phyloP scores from a whole-genome alignment of 805 yeast species.

The Saccharomyces eubayanus region DNA sequence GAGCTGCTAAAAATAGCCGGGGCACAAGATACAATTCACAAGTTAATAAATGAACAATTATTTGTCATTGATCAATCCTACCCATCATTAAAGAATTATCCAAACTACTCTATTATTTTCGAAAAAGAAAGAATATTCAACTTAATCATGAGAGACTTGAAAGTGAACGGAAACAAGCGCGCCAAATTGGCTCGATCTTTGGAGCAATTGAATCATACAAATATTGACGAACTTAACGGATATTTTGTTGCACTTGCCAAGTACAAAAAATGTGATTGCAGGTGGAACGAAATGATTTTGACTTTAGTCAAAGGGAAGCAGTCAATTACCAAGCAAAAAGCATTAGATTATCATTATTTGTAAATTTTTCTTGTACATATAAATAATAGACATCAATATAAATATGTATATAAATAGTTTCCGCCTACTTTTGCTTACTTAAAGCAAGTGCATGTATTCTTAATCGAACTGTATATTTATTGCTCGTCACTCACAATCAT shows the following conservation, averaged over 20 bases:
- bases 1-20: slow-evolving; percentile 14
- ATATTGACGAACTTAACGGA: slow-evolving; percentile 63
- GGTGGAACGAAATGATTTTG: slow-evolving; percentile 40
- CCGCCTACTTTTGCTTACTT: not conserved
- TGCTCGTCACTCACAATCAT: not conserved
- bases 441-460: not conserved
- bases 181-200: slow-evolving; percentile 27
- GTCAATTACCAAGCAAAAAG: slow-evolving; percentile 11
- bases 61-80: slow-evolving; percentile 11
- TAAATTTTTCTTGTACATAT: slow-evolving; percentile 5
- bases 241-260: slow-evolving; percentile 47
- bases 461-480: not conserved
- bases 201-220: slow-evolving; percentile 38
- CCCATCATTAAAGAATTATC: slow-evolving; percentile 14
- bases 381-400: not conserved
- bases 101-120: slow-evolving; percentile 22
- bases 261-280: slow-evolving; percentile 34
- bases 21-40: slow-evolving; percentile 5
- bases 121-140: slow-evolving; percentile 30
- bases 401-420: not conserved
- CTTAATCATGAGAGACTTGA: slow-evolving; percentile 29
- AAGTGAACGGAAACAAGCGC: slow-evolving; percentile 42
- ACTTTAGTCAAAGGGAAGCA: slow-evolving; percentile 37
- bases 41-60: slow-evolving; percentile 21
- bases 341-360: slow-evolving; percentile 17